Base-by-base conservation (phyloP, 2,329 filamentous ascomycete species). In the Samsoniella hepiali region DNA sequence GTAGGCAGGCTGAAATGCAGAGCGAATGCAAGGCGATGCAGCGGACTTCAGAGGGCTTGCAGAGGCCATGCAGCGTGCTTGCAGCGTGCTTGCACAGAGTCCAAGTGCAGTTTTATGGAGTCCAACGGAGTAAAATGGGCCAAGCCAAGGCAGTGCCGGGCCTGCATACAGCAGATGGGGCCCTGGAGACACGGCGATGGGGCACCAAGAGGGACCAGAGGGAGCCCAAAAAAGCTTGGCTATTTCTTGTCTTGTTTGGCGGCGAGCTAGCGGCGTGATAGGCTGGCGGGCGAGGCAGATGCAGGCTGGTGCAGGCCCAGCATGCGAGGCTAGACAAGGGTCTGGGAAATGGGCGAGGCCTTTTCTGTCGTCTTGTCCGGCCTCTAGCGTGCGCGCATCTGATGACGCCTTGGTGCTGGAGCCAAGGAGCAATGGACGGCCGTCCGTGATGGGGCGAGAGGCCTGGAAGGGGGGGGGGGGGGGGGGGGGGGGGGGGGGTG, bases 311-410 rank as follows among this genome's bases (percentile, higher is more conserved):
- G 42, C 47, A 60, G 44, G 38, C 58, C 38, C n/a, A 51, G 29
- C 42, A 44, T 11, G 49, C 47, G 27, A 54, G 49, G n/a, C 58
- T 62, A 55, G 58, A 54, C 58, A 62, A 36, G 58, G 58, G 47
- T 62, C 58, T 17, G 50, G 58, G 58, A 62, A 62, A 54, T 62
- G 58, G 58, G 50, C 58, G 58, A 62, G 58, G 50, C 58, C 58
- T 62, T 62, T 62, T 62, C 15, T 55, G 38, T 55, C 58, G 58
- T 62, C 50, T 44, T 62, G 47, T 55, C 50, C 49, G 58, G 50
- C 44, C 40, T 40, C 55, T 57, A 45, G 55, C 29, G 29, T 34
- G 1, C n/a, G 22, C 40, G 17, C 44, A 50, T 59, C 57, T 59
- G 57, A 50, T 59, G 57, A 59, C 57, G 34, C 45, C 42, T 59